These are phyloP conservation scores for Monosporascus ibericus DNA, from an alignment of 2,329 filamentous ascomycete species.

Conservation along the genomic window DNA sequence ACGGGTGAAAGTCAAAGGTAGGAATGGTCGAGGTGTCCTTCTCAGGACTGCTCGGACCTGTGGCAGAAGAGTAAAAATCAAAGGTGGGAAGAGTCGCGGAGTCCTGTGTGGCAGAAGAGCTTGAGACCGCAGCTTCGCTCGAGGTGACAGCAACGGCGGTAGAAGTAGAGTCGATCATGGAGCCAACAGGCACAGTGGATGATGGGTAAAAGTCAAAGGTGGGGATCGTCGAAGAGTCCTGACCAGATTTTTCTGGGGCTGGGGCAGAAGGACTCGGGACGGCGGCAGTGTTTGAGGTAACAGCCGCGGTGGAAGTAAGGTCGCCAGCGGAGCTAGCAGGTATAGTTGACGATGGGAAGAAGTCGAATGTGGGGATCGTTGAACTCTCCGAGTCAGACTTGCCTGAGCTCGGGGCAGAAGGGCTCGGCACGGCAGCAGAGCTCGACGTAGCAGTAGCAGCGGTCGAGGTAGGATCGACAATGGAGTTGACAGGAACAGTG, in stretches of 20 bases:
- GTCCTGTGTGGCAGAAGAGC: too few relatives aligned
- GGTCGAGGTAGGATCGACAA: too few relatives aligned
- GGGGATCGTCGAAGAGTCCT: neutral
- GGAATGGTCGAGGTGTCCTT: neutral
- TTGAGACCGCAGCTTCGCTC: too few relatives aligned
- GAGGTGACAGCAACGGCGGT: neutral
- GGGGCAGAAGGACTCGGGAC: neutral
- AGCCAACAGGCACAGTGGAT: neutral
- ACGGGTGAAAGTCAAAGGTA: neutral
- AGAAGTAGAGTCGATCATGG: neutral
- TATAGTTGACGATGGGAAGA: slow-evolving; percentile 2
- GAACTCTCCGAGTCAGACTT: too few relatives aligned
- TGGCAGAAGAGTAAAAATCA: neutral
- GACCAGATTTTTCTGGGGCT: neutral
- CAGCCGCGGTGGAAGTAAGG: neutral
- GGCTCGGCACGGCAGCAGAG: too few relatives aligned
- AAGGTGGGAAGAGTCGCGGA: neutral
- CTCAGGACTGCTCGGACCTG: neutral
- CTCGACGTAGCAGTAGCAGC: too few relatives aligned
- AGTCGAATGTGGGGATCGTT: slow-evolving; percentile 1
- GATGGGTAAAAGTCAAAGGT: neutral
- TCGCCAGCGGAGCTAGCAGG: neutral
- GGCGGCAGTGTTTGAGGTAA: neutral
- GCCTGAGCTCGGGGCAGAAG: too few relatives aligned
- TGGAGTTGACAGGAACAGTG: slow-evolving; percentile 3